Percentiles rank a stretch among this genome's conserved stretches.
Conservation (phyloP, 2,329 filamentous ascomycete species). For the Seiridium unicorne region DNA sequence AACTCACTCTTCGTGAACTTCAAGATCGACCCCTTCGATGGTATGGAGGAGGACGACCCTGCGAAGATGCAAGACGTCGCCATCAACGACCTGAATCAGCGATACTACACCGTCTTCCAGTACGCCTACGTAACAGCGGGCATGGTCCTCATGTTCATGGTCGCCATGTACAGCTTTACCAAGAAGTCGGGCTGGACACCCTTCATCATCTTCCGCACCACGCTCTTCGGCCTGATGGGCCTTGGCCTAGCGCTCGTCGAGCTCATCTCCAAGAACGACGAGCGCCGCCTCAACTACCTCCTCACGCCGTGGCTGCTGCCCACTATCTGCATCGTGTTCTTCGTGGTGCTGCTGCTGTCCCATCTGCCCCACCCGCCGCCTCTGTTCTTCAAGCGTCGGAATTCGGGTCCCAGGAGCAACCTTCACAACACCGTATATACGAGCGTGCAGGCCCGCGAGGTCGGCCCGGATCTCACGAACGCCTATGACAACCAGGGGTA, state of each 20-base stretch:
- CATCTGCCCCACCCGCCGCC: slow-evolving; percentile 20
- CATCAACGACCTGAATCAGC: not conserved
- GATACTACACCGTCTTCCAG: not conserved
- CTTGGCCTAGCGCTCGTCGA: slow-evolving; percentile 19
- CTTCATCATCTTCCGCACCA: slow-evolving; percentile 19
- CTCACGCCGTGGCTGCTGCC: slow-evolving; percentile 23
- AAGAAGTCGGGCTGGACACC: slow-evolving; percentile 17
- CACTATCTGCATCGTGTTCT: slow-evolving; percentile 21
- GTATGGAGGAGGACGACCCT: not conserved
- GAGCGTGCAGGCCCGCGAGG: not conserved
- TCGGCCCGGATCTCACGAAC: not conserved
- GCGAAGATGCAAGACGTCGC: not conserved
- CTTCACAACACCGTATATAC: not conserved
- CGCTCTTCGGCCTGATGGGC: slow-evolving; percentile 18
- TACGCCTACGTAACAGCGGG: slow-evolving; percentile 14
- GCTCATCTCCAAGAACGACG: slow-evolving; percentile 14
- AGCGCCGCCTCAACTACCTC: slow-evolving; percentile 11
- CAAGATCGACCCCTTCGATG: slow-evolving; percentile 7
- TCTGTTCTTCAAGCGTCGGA: too few species aligned
- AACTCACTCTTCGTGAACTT: slow-evolving; percentile 12
- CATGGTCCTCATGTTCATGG: slow-evolving; percentile 20
- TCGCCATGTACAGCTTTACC: slow-evolving; percentile 17
- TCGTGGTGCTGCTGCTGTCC: slow-evolving; percentile 19
- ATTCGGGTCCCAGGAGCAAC: too few species aligned
- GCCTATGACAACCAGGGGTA: not conserved